A percentile compares a stretch with the other conserved stretches of the same genome.
These are phyloP conservation scores for Fusarium sp. DNA, from an alignment of 2,329 filamentous ascomycete species.

Conservation along the genomic window DNA sequence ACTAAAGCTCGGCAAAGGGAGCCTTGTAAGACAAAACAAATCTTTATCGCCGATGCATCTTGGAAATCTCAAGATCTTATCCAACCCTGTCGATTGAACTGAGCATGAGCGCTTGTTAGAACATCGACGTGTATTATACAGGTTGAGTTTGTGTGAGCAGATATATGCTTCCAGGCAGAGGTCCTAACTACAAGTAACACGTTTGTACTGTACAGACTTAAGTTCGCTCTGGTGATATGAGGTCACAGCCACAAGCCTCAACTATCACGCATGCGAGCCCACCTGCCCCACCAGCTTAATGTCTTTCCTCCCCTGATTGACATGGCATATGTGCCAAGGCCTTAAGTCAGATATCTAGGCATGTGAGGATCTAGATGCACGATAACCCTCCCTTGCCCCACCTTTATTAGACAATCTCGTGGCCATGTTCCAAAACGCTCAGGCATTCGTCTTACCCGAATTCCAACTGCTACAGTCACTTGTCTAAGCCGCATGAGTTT, in stretches of 20 bases:
- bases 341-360: background rate
- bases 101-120: accelerated
- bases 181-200: accelerated
- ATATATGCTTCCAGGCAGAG: accelerated
- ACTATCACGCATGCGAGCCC: accelerated
- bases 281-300: accelerated
- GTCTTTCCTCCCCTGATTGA: background rate
- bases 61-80: background rate
- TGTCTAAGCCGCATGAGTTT: too few species aligned
- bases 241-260: too few species aligned
- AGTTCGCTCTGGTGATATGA: too few species aligned
- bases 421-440: accelerated
- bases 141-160: accelerated
- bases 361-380: background rate
- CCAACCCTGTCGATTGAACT: accelerated
- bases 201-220: too few species aligned
- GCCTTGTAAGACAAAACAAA: background rate
- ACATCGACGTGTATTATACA: background rate
- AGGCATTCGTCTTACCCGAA: background rate
- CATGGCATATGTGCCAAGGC: background rate
- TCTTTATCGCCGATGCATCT: background rate
- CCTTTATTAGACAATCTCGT: background rate
- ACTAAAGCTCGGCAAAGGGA: background rate
- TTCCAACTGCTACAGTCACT: accelerated
- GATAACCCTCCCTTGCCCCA: background rate